Conservation (phyloP, 106 monocot species). For the Dendrobium officinale region DNA sequence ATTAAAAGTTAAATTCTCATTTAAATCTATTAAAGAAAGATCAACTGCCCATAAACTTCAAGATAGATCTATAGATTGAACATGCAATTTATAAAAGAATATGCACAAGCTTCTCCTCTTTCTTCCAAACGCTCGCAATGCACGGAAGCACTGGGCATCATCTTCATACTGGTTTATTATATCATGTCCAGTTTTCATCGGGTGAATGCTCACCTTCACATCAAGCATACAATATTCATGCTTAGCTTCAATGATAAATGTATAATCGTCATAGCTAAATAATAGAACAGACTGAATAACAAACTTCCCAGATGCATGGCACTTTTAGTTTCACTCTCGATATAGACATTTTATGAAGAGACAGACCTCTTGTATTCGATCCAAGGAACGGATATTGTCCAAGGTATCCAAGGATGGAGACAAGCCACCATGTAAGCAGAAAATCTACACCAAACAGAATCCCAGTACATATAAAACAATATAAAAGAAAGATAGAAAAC, state of each 20-base stretch:
- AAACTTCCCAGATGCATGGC: neutral
- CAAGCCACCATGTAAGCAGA: constrained; percentile 84
- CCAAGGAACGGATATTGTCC: constrained; percentile 78
- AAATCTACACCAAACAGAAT: constrained; percentile 33
- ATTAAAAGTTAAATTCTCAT: too few relatives aligned
- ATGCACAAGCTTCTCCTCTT: neutral
- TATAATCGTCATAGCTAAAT: neutral
- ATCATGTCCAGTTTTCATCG: neutral
- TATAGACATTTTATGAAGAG: neutral
- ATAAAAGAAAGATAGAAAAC: neutral
- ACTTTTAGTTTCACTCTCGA: neutral
- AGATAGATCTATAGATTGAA: neutral
- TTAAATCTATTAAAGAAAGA: too few relatives aligned
- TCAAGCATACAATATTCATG: neutral
- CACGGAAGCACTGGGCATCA: neutral
- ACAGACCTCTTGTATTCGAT: constrained; percentile 82
- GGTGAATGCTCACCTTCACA: neutral
- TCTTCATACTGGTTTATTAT: neutral
- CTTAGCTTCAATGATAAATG: too few relatives aligned
- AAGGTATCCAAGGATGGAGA: constrained; percentile 86
- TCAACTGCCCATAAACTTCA: accelerated
- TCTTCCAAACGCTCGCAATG: neutral
- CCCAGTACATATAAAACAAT: constrained; percentile 2
- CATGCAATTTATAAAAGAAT: neutral
- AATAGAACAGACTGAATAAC: neutral